Evolutionary conservation across 164 flowering plant genomes (phyloP).

Genomic region (Nelumbo lutea): DNA sequence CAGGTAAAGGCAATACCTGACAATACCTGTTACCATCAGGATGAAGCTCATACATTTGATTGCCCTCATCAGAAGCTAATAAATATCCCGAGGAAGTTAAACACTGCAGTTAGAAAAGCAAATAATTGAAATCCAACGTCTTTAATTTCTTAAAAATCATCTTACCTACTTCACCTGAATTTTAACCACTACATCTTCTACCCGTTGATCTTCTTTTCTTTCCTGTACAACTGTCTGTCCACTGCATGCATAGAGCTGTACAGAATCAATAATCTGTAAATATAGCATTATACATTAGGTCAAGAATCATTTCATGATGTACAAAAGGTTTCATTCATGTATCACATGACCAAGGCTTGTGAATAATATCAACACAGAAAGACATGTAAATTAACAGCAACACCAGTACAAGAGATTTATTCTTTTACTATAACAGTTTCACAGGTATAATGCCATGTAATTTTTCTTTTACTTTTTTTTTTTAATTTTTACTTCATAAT

Average conservation of each 20-base stretch:
- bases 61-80: constrained; percentile 72
- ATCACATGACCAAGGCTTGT: too few relatives aligned
- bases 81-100: constrained; percentile 81
- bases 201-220: constrained; percentile 35
- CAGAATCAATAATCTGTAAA: neutral
- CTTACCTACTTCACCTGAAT: constrained; percentile 52
- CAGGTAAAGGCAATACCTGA: too few relatives aligned
- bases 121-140: neutral
- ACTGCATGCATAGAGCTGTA: constrained; percentile 39
- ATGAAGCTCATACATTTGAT: constrained; percentile 86
- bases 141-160: neutral
- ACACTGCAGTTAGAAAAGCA: constrained; percentile 51
- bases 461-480: too few relatives aligned
- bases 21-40: constrained; percentile 78
- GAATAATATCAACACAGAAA: too few relatives aligned
- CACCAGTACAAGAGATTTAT: too few relatives aligned
- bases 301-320: too few relatives aligned
- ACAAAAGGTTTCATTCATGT: too few relatives aligned
- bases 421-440: too few relatives aligned
- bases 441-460: too few relatives aligned
- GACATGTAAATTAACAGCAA: too few relatives aligned
- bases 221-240: constrained; percentile 84
- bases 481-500: too few relatives aligned
- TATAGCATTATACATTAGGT: too few relatives aligned
- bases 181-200: constrained; percentile 56